Conservation (phyloP, 768 basidiomycete species). For the Phlebiopsis flavidoalba region DNA sequence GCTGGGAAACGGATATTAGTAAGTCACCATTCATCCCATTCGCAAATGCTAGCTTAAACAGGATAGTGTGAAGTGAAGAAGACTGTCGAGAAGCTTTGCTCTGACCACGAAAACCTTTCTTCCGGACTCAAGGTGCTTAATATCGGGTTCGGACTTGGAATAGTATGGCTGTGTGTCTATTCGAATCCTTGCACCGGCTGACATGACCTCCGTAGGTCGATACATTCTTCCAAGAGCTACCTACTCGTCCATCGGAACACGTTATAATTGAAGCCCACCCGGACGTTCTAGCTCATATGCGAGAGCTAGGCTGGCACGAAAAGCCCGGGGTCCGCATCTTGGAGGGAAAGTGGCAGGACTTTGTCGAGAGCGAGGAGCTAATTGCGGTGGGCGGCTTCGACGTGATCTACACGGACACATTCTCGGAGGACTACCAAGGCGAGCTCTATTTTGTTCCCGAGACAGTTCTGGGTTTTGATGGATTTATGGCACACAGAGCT, state of each 20-base stretch:
- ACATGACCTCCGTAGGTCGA: constrained; percentile 58
- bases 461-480: not conserved
- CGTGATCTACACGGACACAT: constrained; percentile 88
- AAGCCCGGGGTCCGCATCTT: constrained; percentile 74
- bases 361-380: constrained; percentile 55
- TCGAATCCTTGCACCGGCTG: not conserved
- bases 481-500: constrained; percentile 42
- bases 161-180: constrained; percentile 39
- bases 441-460: not conserved
- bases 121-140: constrained; percentile 70
- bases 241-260: constrained; percentile 60
- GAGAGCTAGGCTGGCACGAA: constrained; percentile 68
- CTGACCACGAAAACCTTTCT: constrained; percentile 39
- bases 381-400: constrained; percentile 73
- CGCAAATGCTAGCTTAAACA: constrained; percentile 14
- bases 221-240: constrained; percentile 64
- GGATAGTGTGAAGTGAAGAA: constrained; percentile 52
- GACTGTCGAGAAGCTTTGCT: constrained; percentile 66
- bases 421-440: constrained; percentile 82
- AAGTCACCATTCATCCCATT: constrained; percentile 15
- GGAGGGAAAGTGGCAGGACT: constrained; percentile 94
- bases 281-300: constrained; percentile 84
- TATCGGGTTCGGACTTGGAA: constrained; percentile 91
- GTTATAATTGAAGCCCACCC: constrained; percentile 94
- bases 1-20: constrained; percentile 90